Percentiles rank a stretch among this genome's conserved stretches.
Conservation (phyloP, 495 filamentous ascomycete species). For the Penicilliopsis zonata region DNA sequence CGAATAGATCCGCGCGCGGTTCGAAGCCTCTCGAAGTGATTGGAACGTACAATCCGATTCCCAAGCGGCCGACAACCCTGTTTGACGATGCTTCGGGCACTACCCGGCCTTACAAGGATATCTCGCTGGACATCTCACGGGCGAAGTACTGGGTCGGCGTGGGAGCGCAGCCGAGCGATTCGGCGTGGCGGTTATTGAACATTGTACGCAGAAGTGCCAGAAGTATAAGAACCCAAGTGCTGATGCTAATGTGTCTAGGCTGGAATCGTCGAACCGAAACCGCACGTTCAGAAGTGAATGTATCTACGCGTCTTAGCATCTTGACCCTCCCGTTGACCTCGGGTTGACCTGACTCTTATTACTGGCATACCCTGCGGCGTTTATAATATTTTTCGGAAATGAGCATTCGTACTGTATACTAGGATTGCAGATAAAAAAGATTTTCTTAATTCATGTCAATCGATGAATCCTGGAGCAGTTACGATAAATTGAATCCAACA, state of each 20-base stretch:
- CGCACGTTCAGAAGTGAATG: background rate
- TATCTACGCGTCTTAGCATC: no score
- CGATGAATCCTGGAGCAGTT: no score
- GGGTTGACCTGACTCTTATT: no score
- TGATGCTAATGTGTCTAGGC: constrained; percentile 8
- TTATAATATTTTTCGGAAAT: no score
- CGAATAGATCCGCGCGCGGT: constrained; percentile 65
- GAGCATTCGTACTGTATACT: no score
- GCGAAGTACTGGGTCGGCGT: constrained; percentile 96
- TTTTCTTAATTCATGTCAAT: no score
- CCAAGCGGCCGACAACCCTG: constrained; percentile 48
- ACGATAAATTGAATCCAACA: no score
- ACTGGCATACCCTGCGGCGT: no score
- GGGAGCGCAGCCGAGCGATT: constrained; percentile 85
- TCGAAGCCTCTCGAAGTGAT: constrained; percentile 87
- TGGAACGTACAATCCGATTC: constrained; percentile 87
- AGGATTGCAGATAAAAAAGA: no score
- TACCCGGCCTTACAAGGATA: constrained; percentile 65
- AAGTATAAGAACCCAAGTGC: no score
- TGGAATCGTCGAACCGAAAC: constrained; percentile 18
- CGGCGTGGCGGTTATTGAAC: constrained; percentile 71
- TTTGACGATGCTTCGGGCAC: constrained; percentile 45
- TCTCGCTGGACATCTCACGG: constrained; percentile 67
- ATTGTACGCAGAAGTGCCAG: constrained; percentile 69
- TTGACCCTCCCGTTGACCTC: no score